Percentiles rank a stretch among this genome's conserved stretches.
phyloP scores from a whole-genome alignment of 2,329 filamentous ascomycete genomes.

The Colletotrichum australisinense region DNA sequence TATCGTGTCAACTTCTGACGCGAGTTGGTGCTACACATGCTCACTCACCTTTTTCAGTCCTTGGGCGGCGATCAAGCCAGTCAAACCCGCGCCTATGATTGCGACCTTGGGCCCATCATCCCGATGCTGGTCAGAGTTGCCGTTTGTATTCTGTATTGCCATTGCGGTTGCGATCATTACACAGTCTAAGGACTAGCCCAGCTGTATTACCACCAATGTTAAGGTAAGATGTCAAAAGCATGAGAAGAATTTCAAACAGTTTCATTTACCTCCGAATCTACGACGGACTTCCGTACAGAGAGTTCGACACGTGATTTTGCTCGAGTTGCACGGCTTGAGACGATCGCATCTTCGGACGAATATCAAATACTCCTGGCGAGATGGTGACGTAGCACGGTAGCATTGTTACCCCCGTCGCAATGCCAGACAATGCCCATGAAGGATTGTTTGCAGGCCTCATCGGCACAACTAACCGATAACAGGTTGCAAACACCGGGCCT shows the following conservation, averaged over 20 bases:
- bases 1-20: neutral
- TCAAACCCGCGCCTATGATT: slow-evolving; percentile 52
- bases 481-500: neutral
- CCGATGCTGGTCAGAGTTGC: neutral
- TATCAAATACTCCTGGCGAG: neutral
- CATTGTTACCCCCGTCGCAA: neutral
- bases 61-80: slow-evolving; percentile 50
- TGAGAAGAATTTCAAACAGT: neutral
- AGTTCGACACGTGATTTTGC: neutral
- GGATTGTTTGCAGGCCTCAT: neutral
- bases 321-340: neutral
- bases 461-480: neutral
- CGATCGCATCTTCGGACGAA: slow-evolving; percentile 11
- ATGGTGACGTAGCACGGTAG: slow-evolving; percentile 7
- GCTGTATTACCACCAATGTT: neutral
- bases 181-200: no score
- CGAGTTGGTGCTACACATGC: no score
- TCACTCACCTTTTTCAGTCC: slow-evolving; percentile 45
- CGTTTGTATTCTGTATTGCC: neutral
- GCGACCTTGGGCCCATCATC: slow-evolving; percentile 40
- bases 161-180: no score
- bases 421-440: neutral
- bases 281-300: neutral
- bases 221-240: neutral
- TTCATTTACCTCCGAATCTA: no score